Evolutionary conservation across 2,329 filamentous ascomycete genomes (phyloP), one percentile per base, ranked within the genome.

Genomic region (Talaromyces amestolkiae): DNA sequence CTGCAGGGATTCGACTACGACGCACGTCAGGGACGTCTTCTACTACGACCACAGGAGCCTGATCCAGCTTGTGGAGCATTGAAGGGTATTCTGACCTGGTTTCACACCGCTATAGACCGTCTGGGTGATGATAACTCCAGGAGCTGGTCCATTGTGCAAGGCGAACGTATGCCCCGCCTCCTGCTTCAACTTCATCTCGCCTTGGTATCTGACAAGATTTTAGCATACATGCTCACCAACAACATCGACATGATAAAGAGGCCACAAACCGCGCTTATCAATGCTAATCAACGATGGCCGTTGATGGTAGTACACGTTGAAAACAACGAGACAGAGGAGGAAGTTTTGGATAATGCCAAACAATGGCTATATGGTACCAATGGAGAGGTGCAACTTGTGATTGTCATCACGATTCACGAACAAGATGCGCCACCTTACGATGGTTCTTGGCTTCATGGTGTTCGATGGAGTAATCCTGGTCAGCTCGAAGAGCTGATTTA

Each of bases 281-380:
- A 39, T 7, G 22, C 24, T 6, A 33, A 41, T 1, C 24, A 45
- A n/a, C 10, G 27, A 5, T 41, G 24, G 39, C 39, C 56, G 3
- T 59, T 39, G 11, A 17, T 33, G 10, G 15, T 59, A 19, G 24
- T 59, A 17, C 27, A 59, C 10, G 56, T 22, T 33, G 35, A 19
- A n/a, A 47, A 11, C 41, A 60, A 45, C 7, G 58, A 47, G 24
- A 47, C 41, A 47, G 39, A n/a, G n/a, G 24, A 13, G 27, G 39
- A 60, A 47, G n/a, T 60, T 5, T 27, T 60, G 24, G 39, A 60
- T 24, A 60, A 35, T 60, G 58, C 47, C 19, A 60, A 60, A 39
- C 27, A 60, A 33, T 60, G 58, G 58, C 17, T 60, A 31, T 60
- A 45, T 39, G 58, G 41, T 31, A 60, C 15, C 39, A 60, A 47